phyloP scores from a whole-genome alignment of 2,329 filamentous ascomycete genomes.

The Nemania sp. region DNA sequence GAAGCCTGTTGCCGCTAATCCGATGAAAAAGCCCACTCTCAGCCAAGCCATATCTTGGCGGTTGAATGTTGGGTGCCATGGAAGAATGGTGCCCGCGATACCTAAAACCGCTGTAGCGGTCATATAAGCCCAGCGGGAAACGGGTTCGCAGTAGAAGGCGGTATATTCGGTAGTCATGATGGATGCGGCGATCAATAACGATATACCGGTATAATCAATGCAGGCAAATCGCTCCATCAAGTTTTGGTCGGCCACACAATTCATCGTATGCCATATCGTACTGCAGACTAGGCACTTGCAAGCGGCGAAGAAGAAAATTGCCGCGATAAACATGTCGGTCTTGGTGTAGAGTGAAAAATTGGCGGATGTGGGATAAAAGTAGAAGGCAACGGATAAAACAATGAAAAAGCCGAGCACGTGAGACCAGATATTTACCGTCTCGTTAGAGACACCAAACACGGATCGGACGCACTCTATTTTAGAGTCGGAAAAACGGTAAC shows the following conservation, averaged over 20 bases:
- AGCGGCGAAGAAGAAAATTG: constrained; percentile 95
- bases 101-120: constrained; percentile 82
- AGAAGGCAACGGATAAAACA: constrained; percentile 89
- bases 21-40: constrained; percentile 90
- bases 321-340: constrained; percentile 89
- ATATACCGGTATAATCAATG: constrained; percentile 98
- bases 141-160: constrained; percentile 96
- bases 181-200: constrained; percentile 90
- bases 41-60: constrained; percentile 91
- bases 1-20: constrained; percentile 88
- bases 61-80: constrained; percentile 97
- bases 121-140: constrained; percentile 90
- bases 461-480: constrained; percentile 90
- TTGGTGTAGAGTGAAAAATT: constrained; percentile 91
- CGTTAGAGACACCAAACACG: constrained; percentile 87
- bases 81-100: constrained; percentile 87
- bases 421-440: constrained; percentile 98
- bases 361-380: constrained; percentile 90
- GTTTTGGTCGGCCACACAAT: constrained; percentile 89
- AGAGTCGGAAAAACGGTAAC: constrained; percentile 93
- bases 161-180: constrained; percentile 99
- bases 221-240: constrained; percentile 96
- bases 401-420: constrained; percentile 90
- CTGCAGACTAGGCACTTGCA: constrained; percentile 96
- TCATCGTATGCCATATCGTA: constrained; percentile 99